Evolutionary conservation across 2,329 filamentous ascomycete species (phyloP).

Genomic region (Tothia fuscella): DNA sequence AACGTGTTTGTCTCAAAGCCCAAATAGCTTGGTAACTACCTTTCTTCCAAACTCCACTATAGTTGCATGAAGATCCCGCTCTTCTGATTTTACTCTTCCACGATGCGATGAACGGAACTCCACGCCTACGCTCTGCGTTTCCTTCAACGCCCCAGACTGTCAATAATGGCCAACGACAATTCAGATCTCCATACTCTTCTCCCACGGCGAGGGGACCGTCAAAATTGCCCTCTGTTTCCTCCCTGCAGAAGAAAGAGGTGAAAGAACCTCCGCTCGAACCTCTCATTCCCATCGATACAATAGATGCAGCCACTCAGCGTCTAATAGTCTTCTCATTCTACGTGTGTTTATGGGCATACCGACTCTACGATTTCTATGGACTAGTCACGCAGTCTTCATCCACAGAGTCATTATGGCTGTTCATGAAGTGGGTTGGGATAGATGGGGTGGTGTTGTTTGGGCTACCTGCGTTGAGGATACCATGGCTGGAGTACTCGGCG

Average conservation of each 20-base stretch:
- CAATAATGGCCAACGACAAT: background rate
- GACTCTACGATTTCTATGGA: conserved; percentile 73
- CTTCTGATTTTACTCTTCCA: background rate
- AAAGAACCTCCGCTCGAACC: conserved; percentile 32
- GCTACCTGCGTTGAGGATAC: conserved; percentile 77
- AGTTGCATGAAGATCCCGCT: too few species aligned
- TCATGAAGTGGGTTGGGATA: conserved; percentile 85
- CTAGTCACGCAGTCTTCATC: conserved; percentile 58
- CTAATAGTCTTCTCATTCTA: conserved; percentile 80
- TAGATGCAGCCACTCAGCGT: conserved; percentile 85
- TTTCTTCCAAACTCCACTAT: too few species aligned
- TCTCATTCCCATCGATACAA: conserved; percentile 64
- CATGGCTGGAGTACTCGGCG: conserved; percentile 88
- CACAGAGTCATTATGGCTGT: conserved; percentile 75
- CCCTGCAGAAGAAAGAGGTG: background rate
- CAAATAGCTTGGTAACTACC: too few species aligned
- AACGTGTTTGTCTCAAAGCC: too few species aligned
- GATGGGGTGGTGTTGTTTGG: conserved; percentile 82
- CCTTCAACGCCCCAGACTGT: conserved; percentile 54
- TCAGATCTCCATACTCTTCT: background rate
- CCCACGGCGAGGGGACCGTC: background rate
- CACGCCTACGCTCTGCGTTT: conserved; percentile 68
- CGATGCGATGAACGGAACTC: conserved; percentile 72
- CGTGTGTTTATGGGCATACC: conserved; percentile 63
- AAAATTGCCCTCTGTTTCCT: conserved; percentile 2